phyloP scores from a whole-genome alignment of 129 eudicot genomes.

The Solidago caesia region DNA sequence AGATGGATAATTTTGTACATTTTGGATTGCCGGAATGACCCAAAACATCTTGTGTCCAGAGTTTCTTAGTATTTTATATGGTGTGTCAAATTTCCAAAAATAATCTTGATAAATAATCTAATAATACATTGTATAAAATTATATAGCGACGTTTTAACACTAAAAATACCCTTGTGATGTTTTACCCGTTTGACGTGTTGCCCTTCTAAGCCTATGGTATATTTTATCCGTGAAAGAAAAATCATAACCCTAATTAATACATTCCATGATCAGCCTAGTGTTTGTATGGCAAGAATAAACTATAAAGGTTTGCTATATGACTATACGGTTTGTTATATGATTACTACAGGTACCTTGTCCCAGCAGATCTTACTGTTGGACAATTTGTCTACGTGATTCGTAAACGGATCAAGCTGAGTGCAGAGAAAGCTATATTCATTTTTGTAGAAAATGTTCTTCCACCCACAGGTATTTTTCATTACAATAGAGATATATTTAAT shows the following conservation, averaged over 20 bases:
- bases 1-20: not conserved
- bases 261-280: not conserved
- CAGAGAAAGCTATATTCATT: slow-evolving; percentile 71
- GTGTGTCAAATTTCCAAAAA: too few species aligned
- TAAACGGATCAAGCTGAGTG: slow-evolving; percentile 66
- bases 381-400: slow-evolving; percentile 78
- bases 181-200: too few species aligned
- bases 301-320: too few species aligned
- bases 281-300: too few species aligned
- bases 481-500: not conserved
- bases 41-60: not conserved
- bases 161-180: too few species aligned
- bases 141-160: too few species aligned
- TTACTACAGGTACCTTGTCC: slow-evolving; percentile 61
- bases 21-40: not conserved
- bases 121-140: too few species aligned
- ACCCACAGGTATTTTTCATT: slow-evolving; percentile 52
- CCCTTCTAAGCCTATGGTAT: too few species aligned
- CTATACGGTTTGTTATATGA: not conserved
- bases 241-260: too few species aligned
- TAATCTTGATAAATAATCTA: too few species aligned
- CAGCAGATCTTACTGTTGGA: slow-evolving; percentile 73
- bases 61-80: not conserved
- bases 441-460: slow-evolving; percentile 75
- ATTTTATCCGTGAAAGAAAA: too few species aligned